Evolutionary conservation across 768 basidiomycete genomes (phyloP).

Genomic region (Tephrocybe sp.): DNA sequence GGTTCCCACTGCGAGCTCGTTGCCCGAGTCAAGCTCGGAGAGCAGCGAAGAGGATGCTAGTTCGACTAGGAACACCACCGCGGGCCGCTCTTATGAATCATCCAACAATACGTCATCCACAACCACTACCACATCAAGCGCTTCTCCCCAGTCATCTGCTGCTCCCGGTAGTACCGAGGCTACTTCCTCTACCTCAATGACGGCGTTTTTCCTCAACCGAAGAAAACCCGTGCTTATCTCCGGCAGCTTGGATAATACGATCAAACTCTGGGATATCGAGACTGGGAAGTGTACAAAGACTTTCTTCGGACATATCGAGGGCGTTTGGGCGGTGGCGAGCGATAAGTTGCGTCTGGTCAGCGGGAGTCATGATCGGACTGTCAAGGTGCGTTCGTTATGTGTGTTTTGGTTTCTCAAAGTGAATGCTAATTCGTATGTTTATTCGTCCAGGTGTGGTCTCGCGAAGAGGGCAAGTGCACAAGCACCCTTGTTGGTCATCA

Average conservation of each 20-base stretch:
- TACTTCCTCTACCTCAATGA: not conserved
- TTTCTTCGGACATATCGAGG: conserved; percentile 97
- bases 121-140: not conserved
- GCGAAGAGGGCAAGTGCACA: conserved; percentile 84
- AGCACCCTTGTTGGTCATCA: conserved; percentile 92
- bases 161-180: not conserved
- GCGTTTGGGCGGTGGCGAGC: conserved; percentile 94
- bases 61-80: not conserved
- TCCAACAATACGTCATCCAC: not conserved
- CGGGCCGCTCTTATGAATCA: not conserved
- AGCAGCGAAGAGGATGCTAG: not conserved
- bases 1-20: not conserved
- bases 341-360: conserved; percentile 91
- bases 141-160: not conserved
- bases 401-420: too few relatives aligned
- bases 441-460: conserved; percentile 98
- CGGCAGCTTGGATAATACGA: conserved; percentile 91
- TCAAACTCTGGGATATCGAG: conserved; percentile 95
- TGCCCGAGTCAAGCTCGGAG: not conserved
- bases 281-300: conserved; percentile 76
- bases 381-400: conserved; percentile 69
- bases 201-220: conserved; percentile 20
- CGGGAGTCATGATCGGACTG: conserved; percentile 94
- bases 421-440: too few relatives aligned
- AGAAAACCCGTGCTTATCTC: conserved; percentile 81